Evolutionary conservation across 2,329 filamentous ascomycete species (phyloP).

Genomic region (Phoma sp.): DNA sequence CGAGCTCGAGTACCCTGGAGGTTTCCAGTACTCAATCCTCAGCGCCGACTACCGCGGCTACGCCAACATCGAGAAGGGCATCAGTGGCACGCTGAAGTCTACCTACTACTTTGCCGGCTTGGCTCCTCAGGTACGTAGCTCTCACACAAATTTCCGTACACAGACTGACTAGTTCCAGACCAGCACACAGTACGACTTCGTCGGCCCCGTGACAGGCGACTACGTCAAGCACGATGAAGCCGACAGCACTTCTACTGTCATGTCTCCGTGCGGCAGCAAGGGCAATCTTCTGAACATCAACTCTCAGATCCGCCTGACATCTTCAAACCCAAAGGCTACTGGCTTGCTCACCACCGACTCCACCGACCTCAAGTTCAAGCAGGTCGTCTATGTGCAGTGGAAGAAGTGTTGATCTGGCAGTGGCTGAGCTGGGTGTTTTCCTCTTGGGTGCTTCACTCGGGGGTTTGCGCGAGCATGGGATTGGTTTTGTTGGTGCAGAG

Average conservation of each 20-base stretch:
- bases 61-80: constrained; percentile 54
- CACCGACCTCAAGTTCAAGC: constrained; percentile 57
- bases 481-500: no score
- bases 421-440: not conserved
- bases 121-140: constrained; percentile 46
- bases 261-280: constrained; percentile 59
- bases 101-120: constrained; percentile 63
- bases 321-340: constrained; percentile 36
- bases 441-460: not conserved
- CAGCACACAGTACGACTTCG: constrained; percentile 50
- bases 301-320: constrained; percentile 55
- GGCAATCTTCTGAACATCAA: constrained; percentile 63
- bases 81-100: constrained; percentile 58
- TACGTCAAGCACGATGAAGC: constrained; percentile 52
- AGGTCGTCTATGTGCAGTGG: constrained; percentile 55
- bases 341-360: constrained; percentile 57
- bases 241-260: constrained; percentile 55
- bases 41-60: constrained; percentile 62
- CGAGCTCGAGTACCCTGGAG: constrained; percentile 58
- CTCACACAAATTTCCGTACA: not conserved
- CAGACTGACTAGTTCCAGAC: constrained; percentile 33
- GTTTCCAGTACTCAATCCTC: constrained; percentile 61
- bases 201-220: constrained; percentile 46
- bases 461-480: no score
- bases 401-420: constrained; percentile 43